Conservation (phyloP, 495 filamentous ascomycete species). For the Penicillium chermesinum region DNA sequence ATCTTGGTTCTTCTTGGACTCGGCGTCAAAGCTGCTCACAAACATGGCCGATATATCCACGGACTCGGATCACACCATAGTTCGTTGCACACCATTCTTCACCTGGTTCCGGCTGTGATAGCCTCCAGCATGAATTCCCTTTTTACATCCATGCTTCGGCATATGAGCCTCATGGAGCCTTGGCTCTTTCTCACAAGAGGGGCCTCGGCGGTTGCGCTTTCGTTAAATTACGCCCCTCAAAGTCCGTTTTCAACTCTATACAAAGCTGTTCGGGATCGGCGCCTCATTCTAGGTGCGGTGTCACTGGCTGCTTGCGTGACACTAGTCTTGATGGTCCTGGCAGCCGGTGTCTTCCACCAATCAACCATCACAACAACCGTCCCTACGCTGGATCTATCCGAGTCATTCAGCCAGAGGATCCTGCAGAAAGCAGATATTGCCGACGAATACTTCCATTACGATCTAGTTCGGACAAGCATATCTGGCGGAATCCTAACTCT, state of each 20-base stretch:
- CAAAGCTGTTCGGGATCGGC: constrained; percentile 1
- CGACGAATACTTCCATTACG: constrained; percentile 6
- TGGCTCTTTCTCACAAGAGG: constrained; percentile 19
- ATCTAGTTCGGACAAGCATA: constrained; percentile 7
- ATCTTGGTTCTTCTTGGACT: constrained; percentile 13
- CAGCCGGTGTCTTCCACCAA: neutral
- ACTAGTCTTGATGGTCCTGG: constrained; percentile 5
- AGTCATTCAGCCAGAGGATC: neutral
- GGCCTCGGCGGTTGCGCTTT: constrained; percentile 1
- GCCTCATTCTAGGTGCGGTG: constrained; percentile 3
- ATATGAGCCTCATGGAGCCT: constrained; percentile 18
- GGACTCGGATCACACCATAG: constrained; percentile 1
- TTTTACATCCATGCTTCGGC: constrained; percentile 18
- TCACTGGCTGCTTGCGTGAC: constrained; percentile 13
- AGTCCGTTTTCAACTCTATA: constrained; percentile 7
- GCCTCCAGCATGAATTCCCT: constrained; percentile 21
- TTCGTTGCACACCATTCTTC: neutral
- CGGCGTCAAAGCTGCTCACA: constrained; percentile 4
- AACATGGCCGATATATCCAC: neutral
- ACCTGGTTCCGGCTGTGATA: constrained; percentile 12
- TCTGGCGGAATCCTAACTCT: neutral
- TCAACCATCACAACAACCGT: neutral
- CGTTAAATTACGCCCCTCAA: constrained; percentile 16
- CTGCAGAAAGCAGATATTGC: neutral
- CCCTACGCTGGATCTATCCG: neutral